Base-by-base conservation (phyloP, 176 grass and related monocot species). In the Pharus latifolius region DNA sequence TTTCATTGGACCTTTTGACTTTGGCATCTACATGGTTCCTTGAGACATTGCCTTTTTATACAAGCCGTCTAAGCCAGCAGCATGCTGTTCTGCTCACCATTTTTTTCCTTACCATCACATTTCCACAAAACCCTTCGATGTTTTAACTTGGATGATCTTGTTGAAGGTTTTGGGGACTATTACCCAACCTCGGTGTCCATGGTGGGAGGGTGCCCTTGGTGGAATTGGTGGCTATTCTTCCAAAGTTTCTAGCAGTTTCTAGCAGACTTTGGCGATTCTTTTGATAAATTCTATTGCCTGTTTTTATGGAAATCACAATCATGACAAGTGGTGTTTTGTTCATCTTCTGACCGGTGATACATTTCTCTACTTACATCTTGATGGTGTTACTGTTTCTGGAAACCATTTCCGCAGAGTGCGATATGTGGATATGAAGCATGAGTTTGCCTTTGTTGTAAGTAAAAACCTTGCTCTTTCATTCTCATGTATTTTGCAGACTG, bases 401-500 rank as follows among this genome's bases (percentile, higher is more conserved):
- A 80, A 80, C 83, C 30, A 74, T 85, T 79, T 85, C 81, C 63
- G 79, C 95, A 98, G 95, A 93, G 84, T 98, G 75, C 95, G 87
- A 67, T 59, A 94, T 69, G 95, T 98, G 90, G 95, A 98, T 73
- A 85, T 98, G 95, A 98, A 98, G 95, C 87, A 91, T 30, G 95
- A 98, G 58, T 98, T 85, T 67, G 95, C 95, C 14, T 98, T 98
- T 91, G 84, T 98, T 85, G 95, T 98, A 98, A 82, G 92, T 89
- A 63, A 17, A 74, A 17, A 28, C 40, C 31, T 37, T 56, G 7
- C 2, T 65, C 20, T 50, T 33, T 5, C 46, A 30, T 52, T 33
- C 13, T 32, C 23, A 3, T 47, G 57, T 18, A 23, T 50, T 15
- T 64, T 14, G 35, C 35, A 33, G 8, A 26, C 26, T 12, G 17